These are phyloP conservation scores for Gloeopeniophorella convolvens DNA, from an alignment of 768 basidiomycete genomes.

Conservation along the genomic window DNA sequence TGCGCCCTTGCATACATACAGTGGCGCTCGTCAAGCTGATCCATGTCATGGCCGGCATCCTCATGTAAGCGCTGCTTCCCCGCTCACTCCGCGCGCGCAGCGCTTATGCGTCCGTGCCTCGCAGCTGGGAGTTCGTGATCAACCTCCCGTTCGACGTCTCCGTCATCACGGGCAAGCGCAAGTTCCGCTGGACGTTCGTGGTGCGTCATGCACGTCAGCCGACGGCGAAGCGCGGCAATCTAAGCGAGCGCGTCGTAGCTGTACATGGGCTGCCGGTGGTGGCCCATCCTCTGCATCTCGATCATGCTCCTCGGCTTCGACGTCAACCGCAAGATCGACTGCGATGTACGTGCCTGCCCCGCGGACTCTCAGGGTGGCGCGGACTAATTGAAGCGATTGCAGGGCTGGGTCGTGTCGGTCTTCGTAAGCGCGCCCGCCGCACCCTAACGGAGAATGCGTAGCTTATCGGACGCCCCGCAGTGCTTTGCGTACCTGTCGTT, in stretches of 20 bases:
- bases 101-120: not conserved
- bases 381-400: not conserved
- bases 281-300: not conserved
- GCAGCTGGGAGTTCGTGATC: constrained; percentile 10
- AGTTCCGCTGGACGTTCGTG: not conserved
- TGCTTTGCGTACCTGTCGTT: not conserved
- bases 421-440: not conserved
- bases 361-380: not conserved
- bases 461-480: not conserved
- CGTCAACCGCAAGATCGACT: not conserved
- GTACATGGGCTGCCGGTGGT: constrained; percentile 1
- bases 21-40: not conserved
- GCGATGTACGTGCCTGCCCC: not conserved
- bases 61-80: constrained; percentile 7
- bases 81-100: not conserved
- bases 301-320: not conserved
- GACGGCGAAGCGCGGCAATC: not conserved
- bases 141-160: constrained; percentile 5
- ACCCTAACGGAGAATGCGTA: not conserved
- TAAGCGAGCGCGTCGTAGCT: not conserved
- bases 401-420: not conserved
- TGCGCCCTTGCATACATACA: not conserved
- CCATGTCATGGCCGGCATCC: constrained; percentile 10
- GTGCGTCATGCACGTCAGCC: not conserved
- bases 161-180: not conserved